Evolutionary conservation across 1,284 basidiomycete species (phyloP).

Genomic region (Inonotus obliquus): DNA sequence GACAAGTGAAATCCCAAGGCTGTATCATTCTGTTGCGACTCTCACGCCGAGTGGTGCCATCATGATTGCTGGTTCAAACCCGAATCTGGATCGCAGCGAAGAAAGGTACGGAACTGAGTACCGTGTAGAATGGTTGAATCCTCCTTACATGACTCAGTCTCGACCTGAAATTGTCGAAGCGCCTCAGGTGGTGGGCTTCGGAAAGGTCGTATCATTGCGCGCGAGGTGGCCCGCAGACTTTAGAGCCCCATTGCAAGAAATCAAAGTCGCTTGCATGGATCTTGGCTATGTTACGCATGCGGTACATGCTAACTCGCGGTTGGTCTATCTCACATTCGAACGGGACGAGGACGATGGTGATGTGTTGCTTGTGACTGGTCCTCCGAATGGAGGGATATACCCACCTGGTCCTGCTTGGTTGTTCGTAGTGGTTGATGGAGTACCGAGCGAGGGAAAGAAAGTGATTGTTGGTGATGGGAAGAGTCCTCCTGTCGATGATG

Average conservation of each 20-base stretch:
- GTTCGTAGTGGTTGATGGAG: constrained; percentile 61
- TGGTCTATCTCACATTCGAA: constrained; percentile 55
- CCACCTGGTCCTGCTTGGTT: constrained; percentile 82
- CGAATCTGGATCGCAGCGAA: constrained; percentile 73
- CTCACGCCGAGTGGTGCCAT: constrained; percentile 64
- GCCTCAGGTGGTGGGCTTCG: constrained; percentile 45
- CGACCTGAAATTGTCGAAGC: constrained; percentile 42
- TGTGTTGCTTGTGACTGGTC: constrained; percentile 47
- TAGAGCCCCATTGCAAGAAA: constrained; percentile 21
- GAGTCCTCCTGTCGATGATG: constrained; percentile 51
- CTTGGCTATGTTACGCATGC: constrained; percentile 75
- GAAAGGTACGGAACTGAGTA: constrained; percentile 73
- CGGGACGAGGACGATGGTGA: constrained; percentile 31
- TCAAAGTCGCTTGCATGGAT: constrained; percentile 71
- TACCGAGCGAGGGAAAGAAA: constrained; percentile 63
- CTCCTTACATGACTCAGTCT: constrained; percentile 59
- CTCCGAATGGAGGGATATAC: constrained; percentile 60
- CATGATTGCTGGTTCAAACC: constrained; percentile 81
- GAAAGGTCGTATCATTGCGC: constrained; percentile 36
- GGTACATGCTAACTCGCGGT: constrained; percentile 73
- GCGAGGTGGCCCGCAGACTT: constrained; percentile 33
- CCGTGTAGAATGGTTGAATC: constrained; percentile 69
- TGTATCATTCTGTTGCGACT: constrained; percentile 82
- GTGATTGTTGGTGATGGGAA: constrained; percentile 68
- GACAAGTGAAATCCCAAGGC: constrained; percentile 64